Evolutionary conservation across 306 rosid species (phyloP), one percentile per base, ranked within the genome.

Genomic region (Quillaja saponaria): DNA sequence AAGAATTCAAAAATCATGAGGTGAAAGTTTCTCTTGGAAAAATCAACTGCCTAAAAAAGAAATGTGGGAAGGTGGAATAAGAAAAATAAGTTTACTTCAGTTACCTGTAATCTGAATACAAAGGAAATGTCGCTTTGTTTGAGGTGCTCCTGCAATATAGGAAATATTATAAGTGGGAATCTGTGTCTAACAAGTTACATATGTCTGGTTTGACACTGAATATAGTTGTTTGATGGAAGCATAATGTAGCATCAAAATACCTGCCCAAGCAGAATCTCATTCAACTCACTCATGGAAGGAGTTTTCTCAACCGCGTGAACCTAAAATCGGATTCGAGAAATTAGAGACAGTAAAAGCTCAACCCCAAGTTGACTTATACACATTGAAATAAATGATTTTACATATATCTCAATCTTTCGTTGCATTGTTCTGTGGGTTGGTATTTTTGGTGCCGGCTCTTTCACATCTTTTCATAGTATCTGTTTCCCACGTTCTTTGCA

Each of bases 231-330:
- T 52, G 47, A 28, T 9, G 50, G 55, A 55, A 52, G 65, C 67
- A 68, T 8, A 61, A 64, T 16, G 65, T 57, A 57, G 71, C 53
- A 60, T 35, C 31, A 25, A 52, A 54, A 20, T 83, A 94, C 99
- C 99, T 94, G 99, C 42, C 95, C 99, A 44, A 78, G 82, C 69
- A 85, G 95, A 83, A 94, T 87, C 79, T 94, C 96, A 61, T 94
- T 94, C 81, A 89, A 61, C 78, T 87, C 96, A 75, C 99, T 94
- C 99, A 94, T 85, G 69, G 99, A 94, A 75, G 99, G 99, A 52
- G 96, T 87, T 85, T 79, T 94, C 82, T 94, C 99, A 33, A 94
- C 78, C 68, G 96, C 96, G 53, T 78, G 88, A 78, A 94, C 97
- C 99, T 94, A 79, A 71, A 75, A 70, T 78, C 52, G 72, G 73